A percentile compares a stretch with the other conserved stretches of the same genome.
Conservation (phyloP, 805 yeast species). For the Naumovozyma baii region DNA sequence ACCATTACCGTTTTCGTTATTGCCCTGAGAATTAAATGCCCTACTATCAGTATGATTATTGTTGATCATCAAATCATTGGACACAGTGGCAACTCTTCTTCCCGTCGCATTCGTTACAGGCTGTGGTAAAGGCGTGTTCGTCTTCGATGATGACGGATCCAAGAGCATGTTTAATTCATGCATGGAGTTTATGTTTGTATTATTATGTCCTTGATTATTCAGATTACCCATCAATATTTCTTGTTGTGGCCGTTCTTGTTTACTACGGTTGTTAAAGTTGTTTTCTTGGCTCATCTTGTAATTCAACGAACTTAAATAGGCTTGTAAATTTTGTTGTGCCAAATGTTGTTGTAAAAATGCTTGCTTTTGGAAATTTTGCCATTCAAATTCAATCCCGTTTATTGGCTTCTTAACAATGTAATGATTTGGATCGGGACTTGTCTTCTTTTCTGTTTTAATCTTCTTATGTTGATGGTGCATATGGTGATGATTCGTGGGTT, state of each 20-base stretch:
- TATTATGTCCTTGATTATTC: neutral
- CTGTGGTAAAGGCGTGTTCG: neutral
- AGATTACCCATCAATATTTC: neutral
- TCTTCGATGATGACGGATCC: neutral
- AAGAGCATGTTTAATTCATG: neutral
- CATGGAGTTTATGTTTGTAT: neutral
- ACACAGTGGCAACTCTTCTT: no score
- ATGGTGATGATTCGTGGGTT: neutral
- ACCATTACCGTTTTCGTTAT: conserved; percentile 1
- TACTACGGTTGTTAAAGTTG: neutral
- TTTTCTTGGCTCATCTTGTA: conserved; percentile 1
- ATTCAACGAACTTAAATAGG: conserved; percentile 22
- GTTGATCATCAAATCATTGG: no score
- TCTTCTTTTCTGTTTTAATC: neutral
- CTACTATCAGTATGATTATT: no score
- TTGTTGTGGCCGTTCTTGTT: neutral
- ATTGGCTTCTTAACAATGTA: conserved; percentile 29
- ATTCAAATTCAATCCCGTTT: conserved; percentile 26
- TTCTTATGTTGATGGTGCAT: neutral
- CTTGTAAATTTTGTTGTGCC: conserved; percentile 30
- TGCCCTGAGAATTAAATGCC: no score
- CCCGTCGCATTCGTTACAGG: no score
- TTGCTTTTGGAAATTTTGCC: conserved; percentile 29
- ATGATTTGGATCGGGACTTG: conserved; percentile 7
- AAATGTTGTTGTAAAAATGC: conserved; percentile 28